These are phyloP conservation scores for Globisporangium takayamanum DNA, from an alignment of 352 stramenopile genomes.

Conservation along the genomic window DNA sequence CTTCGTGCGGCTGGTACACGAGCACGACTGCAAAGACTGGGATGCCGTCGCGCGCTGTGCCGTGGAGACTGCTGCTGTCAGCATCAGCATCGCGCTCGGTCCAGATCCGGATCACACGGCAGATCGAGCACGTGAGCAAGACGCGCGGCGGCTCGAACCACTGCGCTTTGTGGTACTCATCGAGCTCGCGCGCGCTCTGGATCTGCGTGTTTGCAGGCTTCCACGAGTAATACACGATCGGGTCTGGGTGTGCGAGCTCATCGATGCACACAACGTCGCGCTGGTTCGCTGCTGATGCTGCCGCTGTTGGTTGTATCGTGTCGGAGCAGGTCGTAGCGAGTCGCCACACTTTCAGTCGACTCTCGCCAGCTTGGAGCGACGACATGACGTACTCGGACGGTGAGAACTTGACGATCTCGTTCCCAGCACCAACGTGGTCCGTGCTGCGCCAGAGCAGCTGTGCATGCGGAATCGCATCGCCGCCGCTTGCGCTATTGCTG, in stretches of 20 bases:
- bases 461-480: constrained; percentile 8
- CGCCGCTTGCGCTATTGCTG: constrained; percentile 1
- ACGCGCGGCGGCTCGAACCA: constrained; percentile 73
- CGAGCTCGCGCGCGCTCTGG: constrained; percentile 39
- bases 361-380: constrained; percentile 27
- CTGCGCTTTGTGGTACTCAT: constrained; percentile 49
- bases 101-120: constrained; percentile 56
- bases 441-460: constrained; percentile 28
- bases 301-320: not conserved
- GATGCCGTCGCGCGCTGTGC: not conserved
- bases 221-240: constrained; percentile 75
- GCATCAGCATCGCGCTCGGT: constrained; percentile 24
- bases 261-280: constrained; percentile 28
- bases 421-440: constrained; percentile 7
- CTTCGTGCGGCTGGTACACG: constrained; percentile 42
- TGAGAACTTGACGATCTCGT: constrained; percentile 71
- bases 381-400: constrained; percentile 64
- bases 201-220: constrained; percentile 64
- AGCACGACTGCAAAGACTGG: constrained; percentile 30
- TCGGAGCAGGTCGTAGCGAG: constrained; percentile 15
- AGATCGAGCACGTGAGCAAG: constrained; percentile 62
- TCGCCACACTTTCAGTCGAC: constrained; percentile 50
- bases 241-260: constrained; percentile 43
- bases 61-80: not conserved
- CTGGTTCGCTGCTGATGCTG: not conserved